Evolutionary conservation across 2,329 filamentous ascomycete species (phyloP), one percentile per base, ranked within the genome.

Genomic region (Diaporthe sp.): DNA sequence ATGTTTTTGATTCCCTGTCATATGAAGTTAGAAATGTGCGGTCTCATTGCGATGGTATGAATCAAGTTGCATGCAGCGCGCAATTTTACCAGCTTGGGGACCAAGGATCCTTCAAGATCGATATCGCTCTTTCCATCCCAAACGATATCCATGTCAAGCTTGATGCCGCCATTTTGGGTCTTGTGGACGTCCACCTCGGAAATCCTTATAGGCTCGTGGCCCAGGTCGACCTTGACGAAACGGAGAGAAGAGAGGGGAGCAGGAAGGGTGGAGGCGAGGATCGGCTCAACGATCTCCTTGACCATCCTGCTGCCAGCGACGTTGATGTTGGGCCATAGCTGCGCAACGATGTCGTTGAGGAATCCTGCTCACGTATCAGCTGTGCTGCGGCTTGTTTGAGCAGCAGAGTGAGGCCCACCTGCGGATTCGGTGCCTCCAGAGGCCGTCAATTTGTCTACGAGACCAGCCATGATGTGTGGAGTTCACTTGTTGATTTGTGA

Each of bases 261-360:
- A 0, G 86, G 86, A 3, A 88, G 82, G 79, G 85, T 87, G 7
- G 82, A 82, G 1, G 83, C 84, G 52, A 88, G 83, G 78, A 88
- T 87, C 47, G 86, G 86, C 77, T 88, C 86, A 40, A 85, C 86
- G 25, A 85, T 85, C 7, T 86, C 83, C 76, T 87, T 88, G 55
- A 83, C 80, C 81, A 87, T 87, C 60, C 81, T 81, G 78, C 82
- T 80, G 54, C 82, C 85, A 28, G 84, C 85, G 7, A 85, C 82
- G 57, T 82, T 83, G 80, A 88, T 86, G 77, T 88, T 87, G 47
- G 86, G 86, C 86, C 86, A 88, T 78, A 88, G 78, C 72, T 86
- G 85, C 19, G 78, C 82, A 50, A 88, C 81, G 42, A 88, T 84
- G 74, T 87, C 86, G 77, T 88, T 88, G 69, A 88, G 82, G 77